Evolutionary conservation across 1,284 basidiomycete species (phyloP).

Genomic region (Coniferiporia weirii): DNA sequence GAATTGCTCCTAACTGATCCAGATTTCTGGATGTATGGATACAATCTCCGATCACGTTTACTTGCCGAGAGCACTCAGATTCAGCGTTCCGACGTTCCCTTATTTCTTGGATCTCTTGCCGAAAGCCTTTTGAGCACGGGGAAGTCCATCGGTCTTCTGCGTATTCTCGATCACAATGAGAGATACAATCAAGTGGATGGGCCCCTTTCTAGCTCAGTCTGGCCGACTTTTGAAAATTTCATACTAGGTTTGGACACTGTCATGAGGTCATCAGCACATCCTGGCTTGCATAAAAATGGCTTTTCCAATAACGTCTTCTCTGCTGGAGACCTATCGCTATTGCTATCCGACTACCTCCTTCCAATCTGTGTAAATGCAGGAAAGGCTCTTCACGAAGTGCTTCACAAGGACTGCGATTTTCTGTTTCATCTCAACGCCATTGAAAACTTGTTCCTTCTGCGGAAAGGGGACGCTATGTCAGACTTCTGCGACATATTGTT

Average conservation of each 20-base stretch:
- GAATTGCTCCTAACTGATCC: constrained; percentile 59
- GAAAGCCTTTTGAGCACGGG: constrained; percentile 63
- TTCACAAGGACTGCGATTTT: constrained; percentile 68
- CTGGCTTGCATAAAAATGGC: neutral
- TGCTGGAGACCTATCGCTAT: constrained; percentile 40
- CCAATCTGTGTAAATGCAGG: constrained; percentile 55
- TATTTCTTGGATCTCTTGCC: constrained; percentile 56
- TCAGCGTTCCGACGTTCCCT: constrained; percentile 40
- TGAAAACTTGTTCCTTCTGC: constrained; percentile 72
- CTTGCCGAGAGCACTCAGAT: constrained; percentile 20
- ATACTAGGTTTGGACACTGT: constrained; percentile 2
- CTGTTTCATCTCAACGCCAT: constrained; percentile 66
- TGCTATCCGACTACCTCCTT: constrained; percentile 59
- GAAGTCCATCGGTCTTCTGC: constrained; percentile 73
- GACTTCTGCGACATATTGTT: constrained; percentile 71
- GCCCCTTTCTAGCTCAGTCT: constrained; percentile 28
- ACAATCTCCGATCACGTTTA: constrained; percentile 45
- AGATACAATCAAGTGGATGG: constrained; percentile 3
- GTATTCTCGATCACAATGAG: constrained; percentile 35
- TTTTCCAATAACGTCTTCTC: constrained; percentile 20
- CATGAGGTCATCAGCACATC: neutral
- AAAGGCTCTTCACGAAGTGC: constrained; percentile 49
- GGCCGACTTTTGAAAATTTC: constrained; percentile 26
- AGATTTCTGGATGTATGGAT: constrained; percentile 80
- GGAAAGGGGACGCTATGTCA: constrained; percentile 64